Conservation (phyloP, 2,329 filamentous ascomycete species). For the Trichoderma oligosporum region DNA sequence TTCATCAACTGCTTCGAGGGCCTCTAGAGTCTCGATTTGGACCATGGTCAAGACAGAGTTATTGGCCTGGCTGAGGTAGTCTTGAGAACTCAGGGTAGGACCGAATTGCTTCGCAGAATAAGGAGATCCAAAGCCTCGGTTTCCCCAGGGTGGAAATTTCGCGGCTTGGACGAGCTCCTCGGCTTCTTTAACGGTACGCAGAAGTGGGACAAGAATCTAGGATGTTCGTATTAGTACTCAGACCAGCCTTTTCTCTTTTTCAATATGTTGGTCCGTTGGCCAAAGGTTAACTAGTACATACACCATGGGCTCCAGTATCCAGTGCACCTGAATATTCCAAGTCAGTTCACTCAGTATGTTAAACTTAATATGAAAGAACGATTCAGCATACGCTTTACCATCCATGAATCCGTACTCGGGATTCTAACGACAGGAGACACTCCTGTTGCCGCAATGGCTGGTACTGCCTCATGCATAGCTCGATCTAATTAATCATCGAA, state of each 20-base stretch:
- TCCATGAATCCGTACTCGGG: slow-evolving; percentile 47
- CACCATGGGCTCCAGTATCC: slow-evolving; percentile 48
- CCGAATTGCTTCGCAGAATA: slow-evolving; percentile 43
- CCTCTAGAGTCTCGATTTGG: slow-evolving; percentile 64
- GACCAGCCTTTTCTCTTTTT: background rate
- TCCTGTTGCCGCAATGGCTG: slow-evolving; percentile 47
- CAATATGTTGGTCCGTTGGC: no score
- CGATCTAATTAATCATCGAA: slow-evolving; percentile 33
- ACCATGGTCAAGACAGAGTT: slow-evolving; percentile 58
- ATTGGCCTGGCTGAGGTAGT: slow-evolving; percentile 50
- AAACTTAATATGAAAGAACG: background rate
- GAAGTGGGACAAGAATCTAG: slow-evolving; percentile 45
- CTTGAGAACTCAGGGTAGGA: slow-evolving; percentile 42
- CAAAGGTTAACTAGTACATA: no score
- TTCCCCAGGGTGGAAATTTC: slow-evolving; percentile 49
- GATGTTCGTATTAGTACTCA: background rate
- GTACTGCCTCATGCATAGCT: slow-evolving; percentile 52
- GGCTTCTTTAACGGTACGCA: slow-evolving; percentile 44
- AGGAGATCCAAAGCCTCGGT: slow-evolving; percentile 48
- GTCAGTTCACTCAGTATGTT: background rate
- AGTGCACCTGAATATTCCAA: slow-evolving; percentile 37
- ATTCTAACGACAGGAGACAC: slow-evolving; percentile 47
- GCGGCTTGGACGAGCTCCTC: slow-evolving; percentile 43
- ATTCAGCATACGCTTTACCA: slow-evolving; percentile 40
- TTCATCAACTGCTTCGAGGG: slow-evolving; percentile 56